Evolutionary conservation across 257 asterid genomes (phyloP), one percentile per base, ranked within the genome.

Genomic region (Euphrasia confusa): DNA sequence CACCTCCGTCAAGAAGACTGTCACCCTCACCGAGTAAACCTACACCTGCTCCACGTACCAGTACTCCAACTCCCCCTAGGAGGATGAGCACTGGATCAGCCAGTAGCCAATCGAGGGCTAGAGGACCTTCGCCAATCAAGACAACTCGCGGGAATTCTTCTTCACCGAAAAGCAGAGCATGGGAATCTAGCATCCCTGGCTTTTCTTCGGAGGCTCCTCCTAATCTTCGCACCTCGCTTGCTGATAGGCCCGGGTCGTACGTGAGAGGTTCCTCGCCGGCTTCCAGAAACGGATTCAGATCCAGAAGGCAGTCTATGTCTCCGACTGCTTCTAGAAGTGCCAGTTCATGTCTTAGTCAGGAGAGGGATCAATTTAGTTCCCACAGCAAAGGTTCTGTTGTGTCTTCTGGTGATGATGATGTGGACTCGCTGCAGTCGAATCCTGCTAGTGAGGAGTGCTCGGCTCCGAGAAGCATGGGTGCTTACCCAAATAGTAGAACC

Each of bases 251-350:
- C 28, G 89, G 91, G 42, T 89, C 95, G 49, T 86, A 87, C 64
- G 95, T 93, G 65, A 75, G 99, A 61, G 97, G 97, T n/a, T 82
- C 95, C 66, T 92, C 99, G 15, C 98, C 97, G 15, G 95, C 97
- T 57, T 89, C 97, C 4, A 78, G 95, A 71, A 92, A 80, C 66
- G 87, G 95, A 68, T 64, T 79, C 26, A 80, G 78, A 79, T 80
- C 90, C 45, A 90, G 86, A 54, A 83, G 99, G 65, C 90, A 87
- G 59, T 93, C 99, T 8, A 89, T 85, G 90, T 89, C 99, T 50
- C 99, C 97, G 58, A 81, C 87, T 64, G 89, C 90, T 71, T 78
- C 95, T 56, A 83, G 96, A 78, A 93, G 94, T 64, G 80, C 81
- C 56, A 73, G 90, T 70, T 86, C 97, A 32, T 81, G 90, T 21